phyloP scores from a whole-genome alignment of 176 grass and related monocot species.

The Hordeum vulgare region DNA sequence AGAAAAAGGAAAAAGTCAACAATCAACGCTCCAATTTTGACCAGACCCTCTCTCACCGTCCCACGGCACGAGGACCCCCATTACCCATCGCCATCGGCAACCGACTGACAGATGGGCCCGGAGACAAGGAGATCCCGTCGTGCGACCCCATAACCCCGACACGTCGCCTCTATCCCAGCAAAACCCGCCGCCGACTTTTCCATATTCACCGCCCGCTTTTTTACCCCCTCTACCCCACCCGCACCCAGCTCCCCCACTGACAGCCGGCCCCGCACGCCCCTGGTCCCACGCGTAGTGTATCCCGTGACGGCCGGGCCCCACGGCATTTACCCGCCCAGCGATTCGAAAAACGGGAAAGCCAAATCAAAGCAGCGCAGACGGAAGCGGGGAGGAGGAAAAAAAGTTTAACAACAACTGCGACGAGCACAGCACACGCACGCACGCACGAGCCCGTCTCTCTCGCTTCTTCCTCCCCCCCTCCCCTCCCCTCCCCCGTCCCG shows the following conservation, averaged over 20 bases:
- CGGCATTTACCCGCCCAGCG: neutral
- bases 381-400: neutral
- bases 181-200: slow-evolving; percentile 8
- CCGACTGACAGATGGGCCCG: neutral
- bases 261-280: rapidly evolving
- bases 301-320: neutral
- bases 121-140: neutral
- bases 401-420: slow-evolving; percentile 8
- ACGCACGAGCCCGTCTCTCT: neutral
- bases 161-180: neutral
- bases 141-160: neutral
- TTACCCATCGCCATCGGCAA: too few relatives aligned
- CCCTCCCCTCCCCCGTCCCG: neutral
- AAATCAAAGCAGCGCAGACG: neutral
- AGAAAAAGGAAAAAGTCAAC: neutral
- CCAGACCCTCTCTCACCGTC: neutral
- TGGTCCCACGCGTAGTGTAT: neutral
- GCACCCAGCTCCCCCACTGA: neutral
- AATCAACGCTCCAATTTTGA: neutral
- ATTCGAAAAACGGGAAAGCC: slow-evolving; percentile 25
- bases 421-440: slow-evolving; percentile 20
- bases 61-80: neutral
- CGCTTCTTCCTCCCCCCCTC: neutral
- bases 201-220: neutral
- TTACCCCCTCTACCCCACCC: neutral